Conservation (phyloP, 2,329 filamentous ascomycete genomes). For the Thelonectria discophora region DNA sequence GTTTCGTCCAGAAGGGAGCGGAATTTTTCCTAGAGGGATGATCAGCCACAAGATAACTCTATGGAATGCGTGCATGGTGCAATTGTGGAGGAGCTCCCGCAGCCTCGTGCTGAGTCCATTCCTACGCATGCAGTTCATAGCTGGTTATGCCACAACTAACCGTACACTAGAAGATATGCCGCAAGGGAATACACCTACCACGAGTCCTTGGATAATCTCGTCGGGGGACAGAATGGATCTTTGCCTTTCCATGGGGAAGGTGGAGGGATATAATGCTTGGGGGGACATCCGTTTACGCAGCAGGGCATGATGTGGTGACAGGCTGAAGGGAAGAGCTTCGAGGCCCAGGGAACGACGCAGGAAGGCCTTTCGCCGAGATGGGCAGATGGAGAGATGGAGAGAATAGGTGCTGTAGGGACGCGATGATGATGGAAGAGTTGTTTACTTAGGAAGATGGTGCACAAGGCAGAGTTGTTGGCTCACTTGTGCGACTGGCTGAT, state of each 20-base stretch:
- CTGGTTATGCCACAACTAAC: background rate
- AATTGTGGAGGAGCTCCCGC: background rate
- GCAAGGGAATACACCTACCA: slow-evolving; percentile 41
- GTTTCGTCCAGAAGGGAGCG: slow-evolving; percentile 80
- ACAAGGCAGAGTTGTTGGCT: slow-evolving; percentile 4
- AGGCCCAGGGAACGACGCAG: background rate
- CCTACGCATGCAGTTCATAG: background rate
- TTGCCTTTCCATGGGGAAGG: slow-evolving; percentile 15
- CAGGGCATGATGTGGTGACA: slow-evolving; percentile 32
- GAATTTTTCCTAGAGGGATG: slow-evolving; percentile 68
- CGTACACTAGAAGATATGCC: background rate
- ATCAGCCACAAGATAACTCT: slow-evolving; percentile 20
- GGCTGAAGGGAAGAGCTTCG: background rate
- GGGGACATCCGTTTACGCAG: slow-evolving; percentile 26
- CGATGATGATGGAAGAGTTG: background rate
- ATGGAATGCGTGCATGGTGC: background rate
- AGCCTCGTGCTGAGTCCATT: background rate
- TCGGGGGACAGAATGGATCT: slow-evolving; percentile 39
- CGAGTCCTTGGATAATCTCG: slow-evolving; percentile 41
- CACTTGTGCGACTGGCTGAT: slow-evolving; percentile 5
- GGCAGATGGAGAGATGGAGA: background rate
- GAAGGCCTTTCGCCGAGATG: background rate
- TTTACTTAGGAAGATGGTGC: background rate
- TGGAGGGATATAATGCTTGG: slow-evolving; percentile 23
- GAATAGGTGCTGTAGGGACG: background rate